Conservation (phyloP, 352 stramenopile genomes). For the Phytophthora megakarya region DNA sequence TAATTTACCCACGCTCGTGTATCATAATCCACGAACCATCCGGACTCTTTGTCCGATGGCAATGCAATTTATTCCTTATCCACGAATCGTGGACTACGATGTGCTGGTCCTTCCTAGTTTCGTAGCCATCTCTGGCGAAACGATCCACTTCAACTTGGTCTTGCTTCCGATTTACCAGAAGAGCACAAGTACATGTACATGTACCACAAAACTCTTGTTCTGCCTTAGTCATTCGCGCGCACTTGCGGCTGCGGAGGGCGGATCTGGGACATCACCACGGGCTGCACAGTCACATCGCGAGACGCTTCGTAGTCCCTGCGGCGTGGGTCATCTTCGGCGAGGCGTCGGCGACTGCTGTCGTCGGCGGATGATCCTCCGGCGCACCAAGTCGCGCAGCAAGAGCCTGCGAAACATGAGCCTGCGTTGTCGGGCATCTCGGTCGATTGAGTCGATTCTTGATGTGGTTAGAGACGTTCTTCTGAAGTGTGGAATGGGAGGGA, state of each 20-base stretch:
- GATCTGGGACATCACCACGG: slow-evolving; percentile 37
- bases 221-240: background rate
- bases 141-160: slow-evolving; percentile 13
- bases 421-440: slow-evolving; percentile 25
- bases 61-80: slow-evolving; percentile 29
- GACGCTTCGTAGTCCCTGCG: slow-evolving; percentile 29
- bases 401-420: slow-evolving; percentile 25
- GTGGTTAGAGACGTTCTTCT: slow-evolving; percentile 22
- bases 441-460: slow-evolving; percentile 11
- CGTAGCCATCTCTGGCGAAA: slow-evolving; percentile 2
- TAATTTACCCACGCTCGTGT: slow-evolving; percentile 13
- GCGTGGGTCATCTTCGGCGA: slow-evolving; percentile 26
- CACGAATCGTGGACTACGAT: too few species aligned
- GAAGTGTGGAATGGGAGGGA: slow-evolving; percentile 17
- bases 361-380: slow-evolving; percentile 5
- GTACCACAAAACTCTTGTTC: too few species aligned
- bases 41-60: background rate
- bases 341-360: slow-evolving; percentile 22
- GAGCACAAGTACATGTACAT: background rate
- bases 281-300: slow-evolving; percentile 35
- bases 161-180: background rate
- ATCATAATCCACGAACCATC: slow-evolving; percentile 17
- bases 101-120: slow-evolving; percentile 6
- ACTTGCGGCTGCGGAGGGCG: slow-evolving; percentile 29
- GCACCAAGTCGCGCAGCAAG: slow-evolving; percentile 31